These are phyloP conservation scores for Chlamydomonas sp. DNA, from an alignment of 139 green algal genomes.

Conservation along the genomic window DNA sequence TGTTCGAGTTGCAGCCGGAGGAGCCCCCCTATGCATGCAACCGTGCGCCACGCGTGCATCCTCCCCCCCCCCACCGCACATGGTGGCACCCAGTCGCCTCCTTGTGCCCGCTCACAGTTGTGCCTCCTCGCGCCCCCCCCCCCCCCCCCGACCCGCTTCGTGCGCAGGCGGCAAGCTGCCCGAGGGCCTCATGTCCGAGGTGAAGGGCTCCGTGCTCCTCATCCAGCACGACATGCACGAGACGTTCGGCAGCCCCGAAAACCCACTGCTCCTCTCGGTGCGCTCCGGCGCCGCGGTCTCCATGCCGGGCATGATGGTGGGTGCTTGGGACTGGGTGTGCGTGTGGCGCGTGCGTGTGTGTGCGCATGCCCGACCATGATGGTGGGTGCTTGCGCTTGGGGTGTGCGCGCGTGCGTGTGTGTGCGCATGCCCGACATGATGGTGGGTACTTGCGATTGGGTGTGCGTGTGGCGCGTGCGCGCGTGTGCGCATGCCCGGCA, in stretches of 20 bases:
- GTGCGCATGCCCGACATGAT: too few species aligned
- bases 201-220: conserved; percentile 41
- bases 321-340: too few species aligned
- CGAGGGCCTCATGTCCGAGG: conserved; percentile 55
- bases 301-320: conserved; percentile 58
- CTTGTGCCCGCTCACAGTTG: not conserved
- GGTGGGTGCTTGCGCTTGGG: too few species aligned
- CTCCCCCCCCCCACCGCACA: not conserved
- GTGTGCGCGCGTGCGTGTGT: too few species aligned
- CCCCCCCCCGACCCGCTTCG: conserved; percentile 3
- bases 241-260: conserved; percentile 57
- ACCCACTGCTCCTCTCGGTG: conserved; percentile 79
- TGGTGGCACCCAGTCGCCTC: not conserved
- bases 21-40: too few species aligned
- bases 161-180: conserved; percentile 36
- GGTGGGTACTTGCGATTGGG: too few species aligned
- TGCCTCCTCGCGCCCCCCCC: not conserved
- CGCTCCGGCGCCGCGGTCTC: conserved; percentile 75
- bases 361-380: too few species aligned
- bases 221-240: conserved; percentile 60
- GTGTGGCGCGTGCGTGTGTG: too few species aligned
- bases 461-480: too few species aligned
- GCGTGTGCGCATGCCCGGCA: too few species aligned
- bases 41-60: not conserved
- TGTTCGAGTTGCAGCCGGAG: too few species aligned